These are phyloP conservation scores for Tylopilus rubrobrunneus DNA, from an alignment of 768 basidiomycete species.

Conservation along the genomic window DNA sequence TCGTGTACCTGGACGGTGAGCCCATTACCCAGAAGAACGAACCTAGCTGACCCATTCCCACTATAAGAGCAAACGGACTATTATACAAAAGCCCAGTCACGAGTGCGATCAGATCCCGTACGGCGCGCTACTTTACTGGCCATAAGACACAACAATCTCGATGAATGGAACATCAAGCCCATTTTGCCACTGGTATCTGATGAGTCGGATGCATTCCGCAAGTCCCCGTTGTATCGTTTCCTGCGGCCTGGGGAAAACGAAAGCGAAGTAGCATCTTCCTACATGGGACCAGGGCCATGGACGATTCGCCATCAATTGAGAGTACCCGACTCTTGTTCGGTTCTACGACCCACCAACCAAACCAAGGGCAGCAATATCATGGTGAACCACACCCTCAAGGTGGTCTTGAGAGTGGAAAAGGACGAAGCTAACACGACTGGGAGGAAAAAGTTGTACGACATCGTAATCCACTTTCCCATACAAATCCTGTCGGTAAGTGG, in stretches of 20 bases:
- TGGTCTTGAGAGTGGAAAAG: constrained; percentile 77
- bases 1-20: constrained; percentile 78
- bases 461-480: constrained; percentile 80
- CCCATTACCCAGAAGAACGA: background rate
- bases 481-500: constrained; percentile 79
- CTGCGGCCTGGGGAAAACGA: constrained; percentile 46
- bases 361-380: constrained; percentile 55
- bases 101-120: constrained; percentile 66
- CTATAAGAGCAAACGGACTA: constrained; percentile 76
- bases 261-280: constrained; percentile 52
- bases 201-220: constrained; percentile 53
- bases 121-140: constrained; percentile 58
- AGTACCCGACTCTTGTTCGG: constrained; percentile 60
- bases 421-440: constrained; percentile 68
- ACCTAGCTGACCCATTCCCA: background rate
- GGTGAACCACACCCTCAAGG: constrained; percentile 74
- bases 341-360: constrained; percentile 74
- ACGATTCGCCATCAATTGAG: constrained; percentile 63
- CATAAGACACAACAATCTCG: constrained; percentile 40
- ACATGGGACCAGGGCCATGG: constrained; percentile 89
- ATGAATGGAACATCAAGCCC: constrained; percentile 50
- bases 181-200: constrained; percentile 80
- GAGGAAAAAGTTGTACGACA: constrained; percentile 80
- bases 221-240: constrained; percentile 63
- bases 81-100: constrained; percentile 61